Evolutionary conservation across 192 early-diverging fungal species (phyloP).

Genomic region (Backusella macrospora): DNA sequence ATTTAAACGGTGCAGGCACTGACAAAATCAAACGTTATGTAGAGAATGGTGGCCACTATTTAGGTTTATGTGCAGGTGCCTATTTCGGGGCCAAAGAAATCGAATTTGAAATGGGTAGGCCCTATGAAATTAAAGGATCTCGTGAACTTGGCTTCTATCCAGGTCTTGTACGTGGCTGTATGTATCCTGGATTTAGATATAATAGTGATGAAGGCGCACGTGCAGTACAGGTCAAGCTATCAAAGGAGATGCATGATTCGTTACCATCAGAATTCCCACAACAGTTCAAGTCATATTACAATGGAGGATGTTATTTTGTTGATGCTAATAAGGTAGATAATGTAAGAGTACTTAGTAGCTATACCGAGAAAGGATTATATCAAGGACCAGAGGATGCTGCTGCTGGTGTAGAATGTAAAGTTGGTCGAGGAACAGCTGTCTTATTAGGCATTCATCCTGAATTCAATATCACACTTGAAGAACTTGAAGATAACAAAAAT

Average conservation of each 20-base stretch:
- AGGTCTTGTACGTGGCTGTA: slow-evolving; percentile 72
- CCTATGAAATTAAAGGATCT: slow-evolving; percentile 61
- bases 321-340: slow-evolving; percentile 33
- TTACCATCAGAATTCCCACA: slow-evolving; percentile 6
- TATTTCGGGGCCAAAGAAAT: slow-evolving; percentile 77
- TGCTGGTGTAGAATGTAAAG: slow-evolving; percentile 69
- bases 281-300: slow-evolving; percentile 60
- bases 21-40: slow-evolving; percentile 69
- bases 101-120: slow-evolving; percentile 75
- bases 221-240: slow-evolving; percentile 56
- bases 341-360: slow-evolving; percentile 47
- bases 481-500: slow-evolving; percentile 52
- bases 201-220: slow-evolving; percentile 75
- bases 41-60: slow-evolving; percentile 76
- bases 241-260: slow-evolving; percentile 22
- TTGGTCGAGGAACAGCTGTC: slow-evolving; percentile 71
- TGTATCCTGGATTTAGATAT: slow-evolving; percentile 84
- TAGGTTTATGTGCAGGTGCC: slow-evolving; percentile 91
- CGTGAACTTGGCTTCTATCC: slow-evolving; percentile 75
- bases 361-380: slow-evolving; percentile 36
- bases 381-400: slow-evolving; percentile 38
- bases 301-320: slow-evolving; percentile 75
- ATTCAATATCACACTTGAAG: slow-evolving; percentile 63
- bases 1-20: slow-evolving; percentile 69
- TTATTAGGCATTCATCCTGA: slow-evolving; percentile 86